Evolutionary conservation across 2,329 filamentous ascomycete species (phyloP), one percentile per base, ranked within the genome.

Genomic region (Penicillium sp.): DNA sequence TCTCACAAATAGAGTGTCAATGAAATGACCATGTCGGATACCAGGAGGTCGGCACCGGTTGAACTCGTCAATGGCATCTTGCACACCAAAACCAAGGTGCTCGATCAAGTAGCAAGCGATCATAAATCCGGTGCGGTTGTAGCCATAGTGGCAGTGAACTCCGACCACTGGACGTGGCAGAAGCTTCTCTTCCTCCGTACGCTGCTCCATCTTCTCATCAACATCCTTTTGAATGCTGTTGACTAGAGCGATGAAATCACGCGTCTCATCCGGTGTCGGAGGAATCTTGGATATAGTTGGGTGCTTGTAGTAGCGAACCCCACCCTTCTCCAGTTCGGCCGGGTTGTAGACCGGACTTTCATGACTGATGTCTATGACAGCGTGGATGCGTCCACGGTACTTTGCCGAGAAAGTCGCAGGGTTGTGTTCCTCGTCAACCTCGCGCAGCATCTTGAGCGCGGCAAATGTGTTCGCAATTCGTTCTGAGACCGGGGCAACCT

Each of bases 111-210:
- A 97, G 68, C 87, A 91, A 33, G 91, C 88, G 50, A 97, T 85
- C 70, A 97, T 90, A 72, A 93, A 96, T 0, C 93, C 93, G 0
- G 93, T 97, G 23, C 92, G 84, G 72, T 97, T 97, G 77, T 95
- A 97, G 0, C 93, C 93, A 66, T 97, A 97, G 69, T 97, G 93
- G 68, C 93, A 97, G 72, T 97, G 93, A 0, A 96, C 91, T 2
- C 88, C 92, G 50, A 96, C 84, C 47, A 87, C 67, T 15, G 76
- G 76, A n/a, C 71, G 72, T 21, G 63, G 66, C 13, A 15, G 63
- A 53, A 38, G 67, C 10, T 53, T 77, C 21, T 75, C 73, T n/a
- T 78, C 75, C 2, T 51, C 46, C 1, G 53, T 50, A 1, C 79
- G 76, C 21, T 76, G 78, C 55, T 72, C 76, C 40, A 73, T 75